Base-by-base conservation (phyloP, 768 basidiomycete genomes). In the Suillus occidentalis region DNA sequence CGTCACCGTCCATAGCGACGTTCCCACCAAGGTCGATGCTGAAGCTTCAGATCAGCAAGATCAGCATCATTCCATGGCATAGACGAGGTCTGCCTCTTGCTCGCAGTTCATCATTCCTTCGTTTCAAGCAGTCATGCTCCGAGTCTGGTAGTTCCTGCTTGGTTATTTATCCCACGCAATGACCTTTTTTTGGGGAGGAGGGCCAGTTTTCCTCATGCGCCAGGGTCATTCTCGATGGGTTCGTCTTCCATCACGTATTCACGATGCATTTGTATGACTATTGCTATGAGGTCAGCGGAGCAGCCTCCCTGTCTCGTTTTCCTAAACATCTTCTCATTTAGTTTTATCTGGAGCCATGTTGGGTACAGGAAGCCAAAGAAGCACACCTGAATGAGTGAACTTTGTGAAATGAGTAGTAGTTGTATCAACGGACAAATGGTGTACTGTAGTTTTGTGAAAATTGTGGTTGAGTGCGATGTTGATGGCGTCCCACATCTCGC, bases 401-500 rank as follows among this genome's bases (percentile, higher is more conserved):
- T 22, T 58, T 58, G 62, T 63, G 59, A 34, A 60, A 49, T 53
- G 31, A 63, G 34, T 25, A 60, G 73, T 75, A 71, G 56, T 40
- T 69, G 65, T 67, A 55, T 65, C 36, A 36, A n/a, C 28, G 55
- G 57, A 34, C 66, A 62, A 49, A 50, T 55, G 10, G 63, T 62
- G 63, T 39, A 67, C 67, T 50, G 57, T 63, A 63, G 55, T 52
- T 67, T 69, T 49, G 61, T 57, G 55, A 63, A 76, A 75, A 65
- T 67, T 72, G 66, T 67, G 63, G 76, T 76, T 52, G 67, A 65
- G 55, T 36, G 60, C 59, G 25, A 40, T 18, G 37, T 25, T 25
- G 66, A 63, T 61, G 68, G 61, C 61, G 73, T 66, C 62, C 59
- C 69, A 67, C 53, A 57, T 65, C 56, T 72, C 66, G 69, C 68